These are phyloP conservation scores for Aspergillus leporis DNA, from an alignment of 495 filamentous ascomycete genomes.

Conservation along the genomic window DNA sequence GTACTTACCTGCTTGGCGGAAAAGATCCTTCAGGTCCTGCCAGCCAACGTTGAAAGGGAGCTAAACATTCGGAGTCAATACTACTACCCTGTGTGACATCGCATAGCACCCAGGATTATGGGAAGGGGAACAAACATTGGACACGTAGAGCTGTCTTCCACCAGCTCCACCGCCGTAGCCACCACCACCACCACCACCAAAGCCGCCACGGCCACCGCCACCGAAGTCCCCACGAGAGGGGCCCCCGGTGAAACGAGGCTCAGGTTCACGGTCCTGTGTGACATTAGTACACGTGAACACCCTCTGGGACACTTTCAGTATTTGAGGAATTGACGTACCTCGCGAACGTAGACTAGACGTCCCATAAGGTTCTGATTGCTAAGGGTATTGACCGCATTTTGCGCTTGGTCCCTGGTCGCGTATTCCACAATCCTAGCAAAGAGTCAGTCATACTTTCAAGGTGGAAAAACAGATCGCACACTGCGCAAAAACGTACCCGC, in stretches of 20 bases:
- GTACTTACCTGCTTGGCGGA: conserved; percentile 92
- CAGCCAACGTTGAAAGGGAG: conserved; percentile 97
- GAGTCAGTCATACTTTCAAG: conserved; percentile 30
- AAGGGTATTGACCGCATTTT: conserved; percentile 94
- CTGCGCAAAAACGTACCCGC: conserved; percentile 73
- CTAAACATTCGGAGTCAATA: conserved; percentile 51
- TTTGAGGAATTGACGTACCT: conserved; percentile 58
- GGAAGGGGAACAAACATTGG: conserved; percentile 78
- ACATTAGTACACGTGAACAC: not conserved
- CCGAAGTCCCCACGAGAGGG: conserved; percentile 70
- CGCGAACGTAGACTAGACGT: conserved; percentile 95
- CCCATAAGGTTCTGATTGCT: conserved; percentile 99
- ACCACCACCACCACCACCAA: conserved; percentile 41
- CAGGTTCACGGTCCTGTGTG: conserved; percentile 84
- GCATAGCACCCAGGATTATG: conserved; percentile 12
- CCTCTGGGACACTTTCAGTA: not conserved
- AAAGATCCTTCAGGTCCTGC: conserved; percentile 99
- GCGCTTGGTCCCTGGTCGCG: conserved; percentile 98
- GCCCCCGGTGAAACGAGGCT: conserved; percentile 85
- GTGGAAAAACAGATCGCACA: not conserved
- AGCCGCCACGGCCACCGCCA: conserved; percentile 46
- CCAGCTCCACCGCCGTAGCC: conserved; percentile 54
- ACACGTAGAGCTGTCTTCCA: conserved; percentile 90
- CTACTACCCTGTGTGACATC: conserved; percentile 9
- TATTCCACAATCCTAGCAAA: conserved; percentile 95